phyloP scores from a whole-genome alignment of 768 basidiomycete genomes.

The Panaeolus papilionaceus region DNA sequence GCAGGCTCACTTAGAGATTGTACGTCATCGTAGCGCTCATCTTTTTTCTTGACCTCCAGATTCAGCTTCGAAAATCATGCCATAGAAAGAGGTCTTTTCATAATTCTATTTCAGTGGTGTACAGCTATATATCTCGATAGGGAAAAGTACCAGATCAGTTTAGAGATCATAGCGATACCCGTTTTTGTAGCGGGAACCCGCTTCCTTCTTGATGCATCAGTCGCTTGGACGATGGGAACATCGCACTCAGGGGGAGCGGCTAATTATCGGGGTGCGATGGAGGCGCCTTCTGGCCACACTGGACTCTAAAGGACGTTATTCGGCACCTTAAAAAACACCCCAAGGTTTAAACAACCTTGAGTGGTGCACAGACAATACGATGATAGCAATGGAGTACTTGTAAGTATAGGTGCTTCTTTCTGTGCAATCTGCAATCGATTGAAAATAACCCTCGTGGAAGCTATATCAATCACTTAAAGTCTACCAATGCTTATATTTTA shows the following conservation, averaged over 20 bases:
- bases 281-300: constrained; percentile 1
- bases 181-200: not conserved
- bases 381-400: not conserved
- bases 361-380: not conserved
- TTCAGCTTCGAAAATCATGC: too few species aligned
- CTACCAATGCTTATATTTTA: too few species aligned
- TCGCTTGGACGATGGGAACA: not conserved
- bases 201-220: not conserved
- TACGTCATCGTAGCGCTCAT: too few species aligned
- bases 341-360: not conserved
- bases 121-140: not conserved
- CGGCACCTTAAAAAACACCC: not conserved
- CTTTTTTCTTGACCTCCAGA: too few species aligned
- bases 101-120: not conserved
- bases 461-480: too few species aligned
- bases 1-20: not conserved
- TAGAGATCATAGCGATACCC: not conserved
- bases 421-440: too few species aligned
- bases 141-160: not conserved
- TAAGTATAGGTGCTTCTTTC: too few species aligned
- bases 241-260: constrained; percentile 10
- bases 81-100: not conserved
- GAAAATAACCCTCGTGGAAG: too few species aligned
- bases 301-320: not conserved
- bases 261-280: constrained; percentile 9